These are phyloP conservation scores for Ulmus americana DNA, from an alignment of 331 rosid genomes.

Conservation along the genomic window DNA sequence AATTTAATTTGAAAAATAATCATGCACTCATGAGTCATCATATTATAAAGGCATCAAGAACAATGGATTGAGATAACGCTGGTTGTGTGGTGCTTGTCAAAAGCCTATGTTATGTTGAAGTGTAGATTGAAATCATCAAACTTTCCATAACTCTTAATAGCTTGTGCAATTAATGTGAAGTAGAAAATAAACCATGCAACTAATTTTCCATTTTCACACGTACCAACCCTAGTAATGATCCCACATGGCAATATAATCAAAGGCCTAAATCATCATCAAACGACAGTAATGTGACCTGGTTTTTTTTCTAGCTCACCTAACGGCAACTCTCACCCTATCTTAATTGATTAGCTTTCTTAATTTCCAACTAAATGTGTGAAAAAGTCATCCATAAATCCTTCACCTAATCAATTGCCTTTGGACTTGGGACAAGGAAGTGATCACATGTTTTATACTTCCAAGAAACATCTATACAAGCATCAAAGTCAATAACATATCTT, in stretches of 20 bases:
- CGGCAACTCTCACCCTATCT: slow-evolving; percentile 12
- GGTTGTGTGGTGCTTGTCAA: neutral
- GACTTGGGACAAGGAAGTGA: slow-evolving; percentile 16
- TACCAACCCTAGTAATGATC: slow-evolving; percentile 10
- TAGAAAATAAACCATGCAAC: neutral
- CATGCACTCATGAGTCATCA: neutral
- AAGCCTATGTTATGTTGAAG: neutral
- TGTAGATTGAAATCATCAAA: neutral
- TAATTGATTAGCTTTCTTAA: slow-evolving; percentile 4
- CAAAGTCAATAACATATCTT: slow-evolving; percentile 27
- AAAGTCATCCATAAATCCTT: slow-evolving; percentile 11
- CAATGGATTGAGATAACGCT: neutral
- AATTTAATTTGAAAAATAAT: no score
- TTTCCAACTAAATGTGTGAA: slow-evolving; percentile 19
- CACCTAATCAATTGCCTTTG: slow-evolving; percentile 23
- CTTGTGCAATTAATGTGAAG: neutral
- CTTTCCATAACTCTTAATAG: neutral
- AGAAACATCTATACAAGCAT: slow-evolving; percentile 23
- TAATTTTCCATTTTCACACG: neutral
- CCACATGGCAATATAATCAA: neutral
- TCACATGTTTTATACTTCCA: slow-evolving; percentile 22
- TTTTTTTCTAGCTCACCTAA: slow-evolving; percentile 15
- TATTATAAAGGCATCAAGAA: neutral
- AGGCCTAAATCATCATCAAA: slow-evolving; percentile 17
- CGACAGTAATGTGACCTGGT: slow-evolving; percentile 16